Conservation (phyloP, 192 early-diverging fungal genomes). For the Podila epicladia region DNA sequence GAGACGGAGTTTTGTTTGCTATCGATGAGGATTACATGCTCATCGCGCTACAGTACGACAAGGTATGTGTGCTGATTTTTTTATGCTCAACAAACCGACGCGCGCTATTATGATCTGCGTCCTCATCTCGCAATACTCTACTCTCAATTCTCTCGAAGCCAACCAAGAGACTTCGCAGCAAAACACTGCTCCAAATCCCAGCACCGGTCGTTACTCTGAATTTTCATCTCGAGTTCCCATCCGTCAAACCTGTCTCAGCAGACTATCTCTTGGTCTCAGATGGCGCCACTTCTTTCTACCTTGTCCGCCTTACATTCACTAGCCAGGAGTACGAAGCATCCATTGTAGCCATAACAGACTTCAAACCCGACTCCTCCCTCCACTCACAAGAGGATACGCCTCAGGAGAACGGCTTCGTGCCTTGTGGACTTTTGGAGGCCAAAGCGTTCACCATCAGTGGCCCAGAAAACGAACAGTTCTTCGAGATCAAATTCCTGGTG, state of each 20-base stretch:
- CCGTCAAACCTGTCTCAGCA: conserved; percentile 32
- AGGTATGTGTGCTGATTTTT: conserved; percentile 13
- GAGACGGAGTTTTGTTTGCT: conserved; percentile 40
- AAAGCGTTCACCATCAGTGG: conserved; percentile 28
- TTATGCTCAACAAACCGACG: background rate
- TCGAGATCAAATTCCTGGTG: conserved; percentile 32
- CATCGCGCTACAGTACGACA: conserved; percentile 46
- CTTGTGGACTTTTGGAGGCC: conserved; percentile 36
- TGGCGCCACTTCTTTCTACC: conserved; percentile 29
- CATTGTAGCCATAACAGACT: conserved; percentile 15
- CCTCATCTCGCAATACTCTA: background rate
- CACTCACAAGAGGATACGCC: background rate
- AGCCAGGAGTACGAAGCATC: conserved; percentile 22
- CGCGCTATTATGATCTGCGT: background rate
- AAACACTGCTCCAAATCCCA: conserved; percentile 25
- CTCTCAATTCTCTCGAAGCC: background rate
- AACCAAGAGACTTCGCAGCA: conserved; percentile 31
- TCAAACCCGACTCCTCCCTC: conserved; percentile 3
- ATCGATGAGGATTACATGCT: conserved; percentile 51
- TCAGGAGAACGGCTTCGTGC: background rate
- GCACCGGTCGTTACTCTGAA: conserved; percentile 15
- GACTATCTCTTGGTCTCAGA: conserved; percentile 41
- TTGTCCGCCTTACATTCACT: conserved; percentile 11
- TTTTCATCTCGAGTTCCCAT: conserved; percentile 33
- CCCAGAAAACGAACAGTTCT: background rate